These are phyloP conservation scores for Penicillium nordicum DNA, from an alignment of 2,329 filamentous ascomycete genomes.

Conservation along the genomic window DNA sequence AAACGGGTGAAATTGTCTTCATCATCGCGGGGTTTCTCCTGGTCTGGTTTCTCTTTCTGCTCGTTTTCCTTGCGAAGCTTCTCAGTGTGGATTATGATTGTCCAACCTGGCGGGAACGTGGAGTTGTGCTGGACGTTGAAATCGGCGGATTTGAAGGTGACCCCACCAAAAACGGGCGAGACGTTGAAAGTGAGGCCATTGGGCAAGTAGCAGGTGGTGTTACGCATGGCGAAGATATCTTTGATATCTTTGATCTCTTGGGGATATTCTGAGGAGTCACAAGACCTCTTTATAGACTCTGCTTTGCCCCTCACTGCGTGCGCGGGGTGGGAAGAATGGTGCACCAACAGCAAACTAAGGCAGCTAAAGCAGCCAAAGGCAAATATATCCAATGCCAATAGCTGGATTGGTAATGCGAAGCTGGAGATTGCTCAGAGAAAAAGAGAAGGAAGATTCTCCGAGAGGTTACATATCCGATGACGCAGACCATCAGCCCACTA, in stretches of 20 bases:
- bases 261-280: not conserved
- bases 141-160: constrained; percentile 83
- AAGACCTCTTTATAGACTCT: not conserved
- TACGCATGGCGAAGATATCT: constrained; percentile 22
- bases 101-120: constrained; percentile 77
- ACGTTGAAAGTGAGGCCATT: constrained; percentile 84
- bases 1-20: constrained; percentile 51
- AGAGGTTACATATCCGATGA: constrained; percentile 1
- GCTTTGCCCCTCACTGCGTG: constrained; percentile 8
- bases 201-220: constrained; percentile 59
- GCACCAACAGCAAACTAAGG: not conserved
- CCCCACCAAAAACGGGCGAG: constrained; percentile 82
- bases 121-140: constrained; percentile 61
- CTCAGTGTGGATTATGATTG: constrained; percentile 76
- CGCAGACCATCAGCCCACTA: constrained; percentile 9
- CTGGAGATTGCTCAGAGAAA: not conserved
- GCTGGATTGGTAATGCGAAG: constrained; percentile 3
- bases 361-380: not conserved
- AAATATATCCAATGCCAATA: not conserved
- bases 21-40: constrained; percentile 17
- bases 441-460: not conserved
- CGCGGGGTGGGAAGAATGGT: constrained; percentile 2
- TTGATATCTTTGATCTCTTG: not conserved
- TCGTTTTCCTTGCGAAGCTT: constrained; percentile 31
- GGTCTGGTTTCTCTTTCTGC: constrained; percentile 12